Conservation (phyloP, 1,284 basidiomycete genomes). For the Coniophora puteana region DNA sequence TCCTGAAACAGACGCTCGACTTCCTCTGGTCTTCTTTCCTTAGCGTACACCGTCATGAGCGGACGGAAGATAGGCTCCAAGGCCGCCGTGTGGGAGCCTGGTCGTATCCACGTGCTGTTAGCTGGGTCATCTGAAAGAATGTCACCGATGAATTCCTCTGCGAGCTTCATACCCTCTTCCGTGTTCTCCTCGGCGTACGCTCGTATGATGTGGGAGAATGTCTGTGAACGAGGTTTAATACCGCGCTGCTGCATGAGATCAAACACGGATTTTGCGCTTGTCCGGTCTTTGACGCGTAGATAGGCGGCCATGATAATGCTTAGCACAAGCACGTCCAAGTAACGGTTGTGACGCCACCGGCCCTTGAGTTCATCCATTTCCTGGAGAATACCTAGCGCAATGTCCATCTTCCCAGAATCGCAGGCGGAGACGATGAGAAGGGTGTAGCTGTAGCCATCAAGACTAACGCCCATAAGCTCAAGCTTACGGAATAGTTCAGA, state of each 20-base stretch:
- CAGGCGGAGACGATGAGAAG: conserved; percentile 83
- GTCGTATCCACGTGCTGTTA: conserved; percentile 36
- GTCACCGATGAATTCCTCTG: conserved; percentile 58
- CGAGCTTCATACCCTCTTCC: conserved; percentile 47
- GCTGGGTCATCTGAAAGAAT: conserved; percentile 36
- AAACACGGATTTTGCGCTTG: conserved; percentile 65
- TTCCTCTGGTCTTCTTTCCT: conserved; percentile 42
- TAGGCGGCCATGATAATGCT: conserved; percentile 87
- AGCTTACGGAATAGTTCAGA: conserved; percentile 63
- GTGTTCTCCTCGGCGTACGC: conserved; percentile 52
- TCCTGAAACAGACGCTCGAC: conserved; percentile 58
- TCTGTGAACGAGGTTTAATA: conserved; percentile 68
- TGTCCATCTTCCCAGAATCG: conserved; percentile 65
- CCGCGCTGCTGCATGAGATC: conserved; percentile 71
- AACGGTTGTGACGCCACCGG: conserved; percentile 33
- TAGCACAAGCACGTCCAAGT: conserved; percentile 60
- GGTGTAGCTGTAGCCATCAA: conserved; percentile 69
- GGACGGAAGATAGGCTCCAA: conserved; percentile 61
- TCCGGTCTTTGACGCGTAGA: conserved; percentile 54
- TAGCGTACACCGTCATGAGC: conserved; percentile 58
- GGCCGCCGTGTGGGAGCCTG: conserved; percentile 36
- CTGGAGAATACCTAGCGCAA: conserved; percentile 66
- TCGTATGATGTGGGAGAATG: conserved; percentile 69
- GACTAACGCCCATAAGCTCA: conserved; percentile 44
- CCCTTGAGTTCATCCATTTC: conserved; percentile 54